Evolutionary conservation across 768 basidiomycete species (phyloP).

Genomic region (Tylopilus rubrobrunneus): DNA sequence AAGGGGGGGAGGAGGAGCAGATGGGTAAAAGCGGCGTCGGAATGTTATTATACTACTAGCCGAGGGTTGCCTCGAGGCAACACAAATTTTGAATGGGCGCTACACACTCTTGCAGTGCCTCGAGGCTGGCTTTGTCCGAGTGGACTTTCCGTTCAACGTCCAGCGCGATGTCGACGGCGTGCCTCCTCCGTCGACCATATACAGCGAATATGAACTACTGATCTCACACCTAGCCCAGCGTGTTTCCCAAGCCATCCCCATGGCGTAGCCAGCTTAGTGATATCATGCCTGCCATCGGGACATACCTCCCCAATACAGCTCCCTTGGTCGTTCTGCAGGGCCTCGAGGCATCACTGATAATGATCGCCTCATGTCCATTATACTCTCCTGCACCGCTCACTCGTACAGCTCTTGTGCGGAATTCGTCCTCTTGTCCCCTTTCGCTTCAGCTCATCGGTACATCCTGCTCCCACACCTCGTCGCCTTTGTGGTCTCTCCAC

Average conservation of each 20-base stretch:
- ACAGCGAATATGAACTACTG: not conserved
- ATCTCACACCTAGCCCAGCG: not conserved
- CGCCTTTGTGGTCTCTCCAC: not conserved
- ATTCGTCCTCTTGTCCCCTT: not conserved
- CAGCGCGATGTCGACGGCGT: slow-evolving; percentile 2
- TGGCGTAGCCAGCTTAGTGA: not conserved
- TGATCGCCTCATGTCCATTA: slow-evolving; percentile 20
- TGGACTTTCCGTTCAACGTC: not conserved
- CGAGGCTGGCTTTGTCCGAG: slow-evolving; percentile 10
- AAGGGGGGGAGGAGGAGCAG: not conserved
- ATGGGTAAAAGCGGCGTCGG: not conserved
- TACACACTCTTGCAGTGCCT: slow-evolving; percentile 1
- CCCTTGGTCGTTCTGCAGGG: slow-evolving; percentile 3
- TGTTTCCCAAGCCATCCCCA: not conserved
- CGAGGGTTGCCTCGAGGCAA: not conserved
- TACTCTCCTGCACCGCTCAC: not conserved
- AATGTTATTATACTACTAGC: not conserved
- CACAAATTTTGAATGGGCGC: not conserved
- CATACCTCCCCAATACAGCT: slow-evolving; percentile 14
- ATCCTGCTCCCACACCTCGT: not conserved
- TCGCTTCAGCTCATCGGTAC: not conserved
- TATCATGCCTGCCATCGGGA: not conserved
- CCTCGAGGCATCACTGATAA: slow-evolving; percentile 30
- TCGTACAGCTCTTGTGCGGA: slow-evolving; percentile 5
- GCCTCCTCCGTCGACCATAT: slow-evolving; percentile 3